Evolutionary conservation across 2,329 filamentous ascomycete species (phyloP).

Genomic region (Ophiocordyceps unilateralis): DNA sequence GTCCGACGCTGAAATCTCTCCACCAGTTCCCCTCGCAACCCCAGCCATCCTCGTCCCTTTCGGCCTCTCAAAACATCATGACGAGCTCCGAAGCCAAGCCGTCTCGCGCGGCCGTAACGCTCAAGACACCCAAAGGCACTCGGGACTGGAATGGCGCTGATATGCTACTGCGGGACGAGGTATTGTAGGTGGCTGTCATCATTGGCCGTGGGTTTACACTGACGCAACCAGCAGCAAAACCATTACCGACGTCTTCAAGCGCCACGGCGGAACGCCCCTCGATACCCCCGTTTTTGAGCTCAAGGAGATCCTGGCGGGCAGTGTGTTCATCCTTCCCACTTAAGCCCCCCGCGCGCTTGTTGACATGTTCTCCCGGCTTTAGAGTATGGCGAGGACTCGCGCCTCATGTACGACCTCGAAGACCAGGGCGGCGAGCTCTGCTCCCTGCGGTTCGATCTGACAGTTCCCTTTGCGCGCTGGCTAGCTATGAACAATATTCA

Average conservation of each 20-base stretch:
- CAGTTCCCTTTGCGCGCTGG: conserved; percentile 2
- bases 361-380: not conserved
- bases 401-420: conserved; percentile 76
- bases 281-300: conserved; percentile 78
- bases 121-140: conserved; percentile 85
- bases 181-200: conserved; percentile 30
- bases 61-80: conserved; percentile 8
- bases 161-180: conserved; percentile 65
- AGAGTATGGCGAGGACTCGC: conserved; percentile 79
- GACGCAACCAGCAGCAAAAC: conserved; percentile 22
- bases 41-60: not conserved
- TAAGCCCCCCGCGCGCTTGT: too few relatives aligned
- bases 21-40: not conserved
- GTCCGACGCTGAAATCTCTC: not conserved
- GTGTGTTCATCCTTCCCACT: not conserved
- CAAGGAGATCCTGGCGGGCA: conserved; percentile 70
- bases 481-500: conserved; percentile 69
- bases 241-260: conserved; percentile 67
- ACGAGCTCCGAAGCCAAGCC: conserved; percentile 16
- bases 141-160: conserved; percentile 71
- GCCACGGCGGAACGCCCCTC: conserved; percentile 62
- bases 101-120: conserved; percentile 31
- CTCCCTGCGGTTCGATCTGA: conserved; percentile 1
- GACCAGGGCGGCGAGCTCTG: conserved; percentile 62
- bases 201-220: not conserved